These are phyloP conservation scores for Microthyrium microscopicum DNA, from an alignment of 2,329 filamentous ascomycete genomes.

Conservation along the genomic window DNA sequence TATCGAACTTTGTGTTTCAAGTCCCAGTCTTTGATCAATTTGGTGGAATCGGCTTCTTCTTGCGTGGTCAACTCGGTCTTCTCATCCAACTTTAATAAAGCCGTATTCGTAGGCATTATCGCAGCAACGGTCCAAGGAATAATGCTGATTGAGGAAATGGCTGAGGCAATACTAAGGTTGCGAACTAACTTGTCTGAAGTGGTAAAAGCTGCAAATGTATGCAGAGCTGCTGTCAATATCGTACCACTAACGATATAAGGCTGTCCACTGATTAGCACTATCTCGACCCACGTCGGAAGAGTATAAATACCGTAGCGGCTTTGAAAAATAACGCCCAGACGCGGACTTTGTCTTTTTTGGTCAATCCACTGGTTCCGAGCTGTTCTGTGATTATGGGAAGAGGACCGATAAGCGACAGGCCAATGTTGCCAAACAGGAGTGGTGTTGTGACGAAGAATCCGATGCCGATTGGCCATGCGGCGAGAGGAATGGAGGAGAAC, in stretches of 20 bases:
- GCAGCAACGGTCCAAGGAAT: background rate
- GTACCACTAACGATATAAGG: background rate
- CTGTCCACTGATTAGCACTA: background rate
- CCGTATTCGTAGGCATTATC: conserved; percentile 1
- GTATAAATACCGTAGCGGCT: background rate
- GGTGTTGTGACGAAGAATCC: background rate
- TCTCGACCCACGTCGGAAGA: background rate
- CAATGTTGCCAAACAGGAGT: conserved; percentile 1
- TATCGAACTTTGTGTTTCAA: conserved; percentile 3
- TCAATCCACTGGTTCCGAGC: background rate
- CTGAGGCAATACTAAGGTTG: background rate
- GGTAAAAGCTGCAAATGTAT: background rate
- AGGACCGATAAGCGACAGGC: conserved; percentile 1
- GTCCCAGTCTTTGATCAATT: conserved; percentile 1
- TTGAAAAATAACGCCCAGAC: conserved; percentile 1
- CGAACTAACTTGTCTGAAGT: background rate
- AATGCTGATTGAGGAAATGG: background rate
- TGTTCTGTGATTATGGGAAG: conserved; percentile 2
- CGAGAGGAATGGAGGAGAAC: background rate
- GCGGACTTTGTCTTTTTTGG: conserved; percentile 1
- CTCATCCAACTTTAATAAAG: background rate
- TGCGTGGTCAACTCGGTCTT: background rate
- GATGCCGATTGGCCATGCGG: conserved; percentile 1
- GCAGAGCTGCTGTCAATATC: background rate
- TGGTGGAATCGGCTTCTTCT: background rate